Percentiles rank a stretch among this genome's conserved stretches.
These are phyloP conservation scores for Fusarium goolgardi DNA, from an alignment of 2,329 filamentous ascomycete genomes.

Conservation along the genomic window DNA sequence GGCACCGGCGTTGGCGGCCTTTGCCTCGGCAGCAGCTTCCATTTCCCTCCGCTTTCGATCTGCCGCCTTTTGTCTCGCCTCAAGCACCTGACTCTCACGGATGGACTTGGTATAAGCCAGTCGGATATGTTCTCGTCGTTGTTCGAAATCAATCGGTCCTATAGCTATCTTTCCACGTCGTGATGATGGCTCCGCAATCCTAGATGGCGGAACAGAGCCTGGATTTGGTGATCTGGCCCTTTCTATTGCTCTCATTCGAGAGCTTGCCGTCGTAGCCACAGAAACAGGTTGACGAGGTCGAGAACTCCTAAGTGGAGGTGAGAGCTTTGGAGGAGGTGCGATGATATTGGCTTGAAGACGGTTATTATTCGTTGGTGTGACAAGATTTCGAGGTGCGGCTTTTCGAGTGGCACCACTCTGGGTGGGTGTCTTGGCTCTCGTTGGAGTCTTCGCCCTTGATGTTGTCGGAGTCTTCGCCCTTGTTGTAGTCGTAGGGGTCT, in stretches of 20 bases:
- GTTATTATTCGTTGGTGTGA: slow-evolving; percentile 63
- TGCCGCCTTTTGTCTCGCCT: slow-evolving; percentile 64
- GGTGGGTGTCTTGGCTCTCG: slow-evolving; percentile 59
- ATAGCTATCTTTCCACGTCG: slow-evolving; percentile 68
- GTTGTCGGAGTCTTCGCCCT: slow-evolving; percentile 56
- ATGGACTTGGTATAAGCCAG: slow-evolving; percentile 88
- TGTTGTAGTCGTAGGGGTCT: slow-evolving; percentile 49
- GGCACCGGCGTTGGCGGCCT: slow-evolving; percentile 49
- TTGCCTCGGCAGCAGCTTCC: slow-evolving; percentile 58
- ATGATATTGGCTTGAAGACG: slow-evolving; percentile 80
- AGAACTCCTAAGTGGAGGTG: slow-evolving; percentile 83
- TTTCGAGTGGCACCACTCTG: slow-evolving; percentile 53
- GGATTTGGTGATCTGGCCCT: slow-evolving; percentile 61
- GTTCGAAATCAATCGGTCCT: slow-evolving; percentile 85
- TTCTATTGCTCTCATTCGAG: slow-evolving; percentile 73
- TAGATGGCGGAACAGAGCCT: slow-evolving; percentile 46
- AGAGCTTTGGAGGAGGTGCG: slow-evolving; percentile 75
- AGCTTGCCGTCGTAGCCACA: slow-evolving; percentile 76
- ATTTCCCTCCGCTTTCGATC: slow-evolving; percentile 64
- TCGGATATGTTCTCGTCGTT: slow-evolving; percentile 83
- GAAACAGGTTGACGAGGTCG: slow-evolving; percentile 84
- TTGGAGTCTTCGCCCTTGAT: slow-evolving; percentile 56
- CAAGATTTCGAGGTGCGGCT: slow-evolving; percentile 56
- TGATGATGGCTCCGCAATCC: slow-evolving; percentile 53
- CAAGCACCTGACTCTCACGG: slow-evolving; percentile 74